Evolutionary conservation across 495 filamentous ascomycete species (phyloP).

Genomic region (Melanomma pulvis-pyrius): DNA sequence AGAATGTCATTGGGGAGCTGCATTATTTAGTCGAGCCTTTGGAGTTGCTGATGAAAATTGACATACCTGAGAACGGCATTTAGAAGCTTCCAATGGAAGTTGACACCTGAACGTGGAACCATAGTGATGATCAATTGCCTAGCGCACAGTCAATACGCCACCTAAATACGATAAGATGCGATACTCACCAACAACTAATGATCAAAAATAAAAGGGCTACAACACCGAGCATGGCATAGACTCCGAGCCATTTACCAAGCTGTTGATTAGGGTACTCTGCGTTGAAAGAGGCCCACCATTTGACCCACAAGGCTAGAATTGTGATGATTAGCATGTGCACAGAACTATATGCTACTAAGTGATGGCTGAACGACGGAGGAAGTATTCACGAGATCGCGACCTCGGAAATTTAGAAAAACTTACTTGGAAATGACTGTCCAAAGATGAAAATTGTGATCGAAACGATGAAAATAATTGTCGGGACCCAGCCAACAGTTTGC

Average conservation of each 20-base stretch:
- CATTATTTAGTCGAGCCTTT: not conserved
- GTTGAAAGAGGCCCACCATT: conserved; percentile 58
- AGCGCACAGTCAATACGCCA: not conserved
- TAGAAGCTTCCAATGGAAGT: conserved; percentile 54
- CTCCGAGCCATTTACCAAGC: conserved; percentile 57
- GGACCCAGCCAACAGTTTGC: conserved; percentile 32
- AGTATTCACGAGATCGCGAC: not conserved
- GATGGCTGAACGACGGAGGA: not conserved
- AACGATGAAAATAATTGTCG: conserved; percentile 40
- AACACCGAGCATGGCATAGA: conserved; percentile 57
- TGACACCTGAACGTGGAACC: conserved; percentile 56
- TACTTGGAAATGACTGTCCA: conserved; percentile 33
- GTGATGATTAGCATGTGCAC: not conserved
- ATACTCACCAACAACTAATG: conserved; percentile 50
- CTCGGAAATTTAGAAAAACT: conserved; percentile 12
- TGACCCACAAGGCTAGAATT: conserved; percentile 54
- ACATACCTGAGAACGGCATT: conserved; percentile 52
- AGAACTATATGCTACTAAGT: not conserved
- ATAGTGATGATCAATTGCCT: conserved; percentile 57
- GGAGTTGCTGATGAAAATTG: not conserved
- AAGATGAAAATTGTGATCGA: conserved; percentile 40
- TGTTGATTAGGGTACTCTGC: conserved; percentile 36
- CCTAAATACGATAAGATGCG: not conserved
- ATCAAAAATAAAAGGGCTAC: conserved; percentile 50
- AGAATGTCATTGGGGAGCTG: conserved; percentile 43